Percentiles rank a stretch among this genome's conserved stretches.
These are phyloP conservation scores for Tuber magnatum DNA, from an alignment of 495 filamentous ascomycete species.

Conservation along the genomic window DNA sequence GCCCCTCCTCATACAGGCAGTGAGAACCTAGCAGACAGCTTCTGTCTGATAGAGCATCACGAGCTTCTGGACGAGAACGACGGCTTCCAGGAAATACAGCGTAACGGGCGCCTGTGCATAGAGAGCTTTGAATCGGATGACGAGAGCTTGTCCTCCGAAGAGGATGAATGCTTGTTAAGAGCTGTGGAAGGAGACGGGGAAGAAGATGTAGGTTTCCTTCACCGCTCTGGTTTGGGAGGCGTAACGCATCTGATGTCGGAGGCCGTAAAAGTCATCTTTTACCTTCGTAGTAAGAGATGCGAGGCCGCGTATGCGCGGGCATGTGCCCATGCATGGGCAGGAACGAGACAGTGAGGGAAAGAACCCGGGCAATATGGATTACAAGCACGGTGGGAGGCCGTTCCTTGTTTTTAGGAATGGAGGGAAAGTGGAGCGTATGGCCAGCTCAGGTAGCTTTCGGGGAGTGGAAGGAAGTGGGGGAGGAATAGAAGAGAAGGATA, in stretches of 20 bases:
- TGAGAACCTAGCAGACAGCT: neutral
- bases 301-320: neutral
- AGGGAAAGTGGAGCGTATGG: neutral
- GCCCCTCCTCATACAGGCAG: neutral
- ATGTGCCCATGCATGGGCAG: neutral
- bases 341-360: neutral
- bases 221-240: neutral
- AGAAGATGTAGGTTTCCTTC: constrained; percentile 5
- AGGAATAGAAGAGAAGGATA: neutral
- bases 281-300: constrained; percentile 1
- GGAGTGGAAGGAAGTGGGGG: constrained; percentile 8
- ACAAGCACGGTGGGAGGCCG: constrained; percentile 1
- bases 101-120: neutral
- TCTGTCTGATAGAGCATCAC: neutral
- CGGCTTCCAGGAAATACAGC: neutral
- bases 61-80: neutral
- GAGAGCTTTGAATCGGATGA: constrained; percentile 1
- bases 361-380: neutral
- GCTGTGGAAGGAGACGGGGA: constrained; percentile 2
- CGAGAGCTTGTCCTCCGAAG: neutral
- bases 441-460: neutral
- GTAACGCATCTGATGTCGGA: constrained; percentile 5
- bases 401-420: neutral
- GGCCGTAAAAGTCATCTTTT: neutral
- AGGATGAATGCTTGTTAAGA: neutral